Percentiles rank a stretch among this genome's conserved stretches.
These are phyloP conservation scores for Collybia mongolica DNA, from an alignment of 768 basidiomycete genomes.

Conservation along the genomic window DNA sequence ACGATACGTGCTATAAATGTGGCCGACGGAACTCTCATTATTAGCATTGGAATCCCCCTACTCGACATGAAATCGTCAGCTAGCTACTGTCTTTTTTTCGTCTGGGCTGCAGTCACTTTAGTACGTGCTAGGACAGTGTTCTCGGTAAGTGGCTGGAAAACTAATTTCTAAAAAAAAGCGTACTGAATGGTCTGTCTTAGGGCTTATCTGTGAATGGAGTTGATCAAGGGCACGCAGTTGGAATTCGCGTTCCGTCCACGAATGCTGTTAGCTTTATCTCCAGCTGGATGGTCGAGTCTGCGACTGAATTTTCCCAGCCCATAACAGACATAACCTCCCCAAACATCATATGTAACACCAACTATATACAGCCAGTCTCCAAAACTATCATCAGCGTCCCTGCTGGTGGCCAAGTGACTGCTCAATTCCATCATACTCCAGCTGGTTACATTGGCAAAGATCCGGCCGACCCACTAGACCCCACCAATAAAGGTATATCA, in stretches of 20 bases:
- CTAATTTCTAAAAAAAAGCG: background rate
- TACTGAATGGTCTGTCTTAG: slow-evolving; percentile 11
- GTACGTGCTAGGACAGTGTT: slow-evolving; percentile 42
- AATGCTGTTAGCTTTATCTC: slow-evolving; percentile 24
- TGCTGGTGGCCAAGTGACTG: slow-evolving; percentile 37
- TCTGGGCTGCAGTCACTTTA: slow-evolving; percentile 9
- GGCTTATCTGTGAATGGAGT: slow-evolving; percentile 46
- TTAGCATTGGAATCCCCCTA: no score
- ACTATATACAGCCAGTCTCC: slow-evolving; percentile 32
- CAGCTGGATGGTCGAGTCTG: slow-evolving; percentile 16
- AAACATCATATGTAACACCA: slow-evolving; percentile 42
- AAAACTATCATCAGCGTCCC: slow-evolving; percentile 31
- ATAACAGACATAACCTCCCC: slow-evolving; percentile 44
- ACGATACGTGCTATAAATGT: no score
- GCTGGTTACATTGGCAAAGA: slow-evolving; percentile 32
- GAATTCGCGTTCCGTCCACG: slow-evolving; percentile 40
- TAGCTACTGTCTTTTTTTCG: no score
- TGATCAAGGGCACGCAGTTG: slow-evolving; percentile 41
- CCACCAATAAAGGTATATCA: slow-evolving; percentile 30
- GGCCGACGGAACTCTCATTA: no score
- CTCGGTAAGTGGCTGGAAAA: slow-evolving; percentile 26
- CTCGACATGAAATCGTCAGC: no score
- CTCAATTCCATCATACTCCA: slow-evolving; percentile 40
- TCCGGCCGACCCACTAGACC: slow-evolving; percentile 38
- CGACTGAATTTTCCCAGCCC: slow-evolving; percentile 21